Percentiles rank a stretch among this genome's conserved stretches.
Evolutionary conservation across 495 filamentous ascomycete species (phyloP).

Genomic region (Penicillium tannophilum): DNA sequence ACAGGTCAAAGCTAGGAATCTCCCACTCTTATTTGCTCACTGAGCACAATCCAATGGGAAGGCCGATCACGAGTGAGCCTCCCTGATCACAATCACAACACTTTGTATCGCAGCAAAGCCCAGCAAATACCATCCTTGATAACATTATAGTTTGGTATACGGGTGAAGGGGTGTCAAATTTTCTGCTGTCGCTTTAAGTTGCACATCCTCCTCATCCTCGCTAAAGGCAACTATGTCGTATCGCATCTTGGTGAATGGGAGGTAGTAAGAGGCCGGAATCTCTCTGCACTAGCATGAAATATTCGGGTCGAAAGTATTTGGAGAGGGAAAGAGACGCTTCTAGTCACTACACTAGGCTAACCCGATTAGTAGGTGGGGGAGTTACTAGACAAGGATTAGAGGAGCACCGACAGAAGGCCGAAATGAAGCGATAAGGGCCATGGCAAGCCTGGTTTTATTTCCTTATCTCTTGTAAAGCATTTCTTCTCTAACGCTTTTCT

Average conservation of each 20-base stretch:
- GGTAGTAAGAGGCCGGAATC: background rate
- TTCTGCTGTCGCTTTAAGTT: constrained; percentile 2
- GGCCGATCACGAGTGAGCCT: too few species aligned
- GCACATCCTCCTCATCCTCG: background rate
- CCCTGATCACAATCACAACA: background rate
- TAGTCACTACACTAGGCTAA: background rate
- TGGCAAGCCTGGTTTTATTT: background rate
- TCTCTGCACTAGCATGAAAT: background rate
- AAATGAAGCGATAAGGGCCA: background rate
- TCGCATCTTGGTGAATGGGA: constrained; percentile 1
- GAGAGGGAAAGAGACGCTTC: background rate
- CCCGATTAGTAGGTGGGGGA: background rate
- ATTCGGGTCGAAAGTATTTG: background rate
- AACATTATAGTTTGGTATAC: background rate
- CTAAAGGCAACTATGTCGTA: constrained; percentile 5
- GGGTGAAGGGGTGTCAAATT: constrained; percentile 2
- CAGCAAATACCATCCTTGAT: background rate
- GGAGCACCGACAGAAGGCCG: constrained; percentile 2
- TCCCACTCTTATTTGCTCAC: too few species aligned
- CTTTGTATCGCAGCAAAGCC: constrained; percentile 1
- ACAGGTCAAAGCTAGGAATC: too few species aligned
- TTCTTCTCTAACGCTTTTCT: background rate
- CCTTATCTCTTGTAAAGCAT: background rate
- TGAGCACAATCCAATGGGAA: too few species aligned
- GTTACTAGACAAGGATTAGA: constrained; percentile 2